phyloP scores from a whole-genome alignment of 768 basidiomycete species.

The Daedaleopsis nitida region DNA sequence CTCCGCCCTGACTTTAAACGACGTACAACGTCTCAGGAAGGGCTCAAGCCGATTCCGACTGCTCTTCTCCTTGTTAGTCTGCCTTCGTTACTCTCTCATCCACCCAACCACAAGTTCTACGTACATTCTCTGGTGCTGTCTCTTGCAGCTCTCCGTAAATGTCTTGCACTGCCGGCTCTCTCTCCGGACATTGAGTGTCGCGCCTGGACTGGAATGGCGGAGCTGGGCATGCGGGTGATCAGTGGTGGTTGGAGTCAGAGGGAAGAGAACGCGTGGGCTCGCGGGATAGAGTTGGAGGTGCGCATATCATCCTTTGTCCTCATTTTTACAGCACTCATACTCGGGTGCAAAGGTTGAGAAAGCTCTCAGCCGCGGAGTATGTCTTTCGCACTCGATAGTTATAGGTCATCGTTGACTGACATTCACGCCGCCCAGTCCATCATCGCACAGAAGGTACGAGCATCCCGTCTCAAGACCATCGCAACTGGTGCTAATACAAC shows the following conservation, averaged over 20 bases:
- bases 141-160: slow-evolving; percentile 54
- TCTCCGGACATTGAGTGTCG: slow-evolving; percentile 65
- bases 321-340: neutral
- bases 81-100: slow-evolving; percentile 61
- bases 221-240: slow-evolving; percentile 63
- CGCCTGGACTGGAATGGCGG: slow-evolving; percentile 70
- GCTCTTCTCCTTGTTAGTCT: slow-evolving; percentile 60
- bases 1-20: neutral
- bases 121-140: slow-evolving; percentile 57
- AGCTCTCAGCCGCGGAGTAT: slow-evolving; percentile 69
- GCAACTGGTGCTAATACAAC: slow-evolving; percentile 8
- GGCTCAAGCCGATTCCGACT: slow-evolving; percentile 39
- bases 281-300: slow-evolving; percentile 59
- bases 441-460: slow-evolving; percentile 59
- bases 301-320: slow-evolving; percentile 2
- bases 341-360: slow-evolving; percentile 52
- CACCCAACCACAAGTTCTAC: slow-evolving; percentile 62
- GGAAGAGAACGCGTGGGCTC: slow-evolving; percentile 45
- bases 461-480: neutral
- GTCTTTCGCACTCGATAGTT: slow-evolving; percentile 30
- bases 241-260: slow-evolving; percentile 43
- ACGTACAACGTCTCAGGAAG: neutral
- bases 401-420: neutral
- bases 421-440: slow-evolving; percentile 16
- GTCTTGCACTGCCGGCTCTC: slow-evolving; percentile 51